These are phyloP conservation scores for Penicillium mononematosum DNA, from an alignment of 495 filamentous ascomycete genomes.

Conservation along the genomic window DNA sequence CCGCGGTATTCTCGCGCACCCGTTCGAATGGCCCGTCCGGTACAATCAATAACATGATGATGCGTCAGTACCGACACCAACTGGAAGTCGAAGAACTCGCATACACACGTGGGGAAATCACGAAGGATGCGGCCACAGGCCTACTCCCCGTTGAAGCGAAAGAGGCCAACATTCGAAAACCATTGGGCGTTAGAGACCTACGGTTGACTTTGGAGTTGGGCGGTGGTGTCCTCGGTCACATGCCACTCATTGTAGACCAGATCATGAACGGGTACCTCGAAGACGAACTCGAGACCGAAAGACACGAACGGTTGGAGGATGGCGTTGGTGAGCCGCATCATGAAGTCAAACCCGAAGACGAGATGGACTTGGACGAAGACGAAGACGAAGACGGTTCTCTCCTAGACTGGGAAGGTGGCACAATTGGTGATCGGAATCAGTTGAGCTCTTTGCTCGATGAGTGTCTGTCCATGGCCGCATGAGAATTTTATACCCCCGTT, in stretches of 20 bases:
- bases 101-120: conserved; percentile 64
- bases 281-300: conserved; percentile 65
- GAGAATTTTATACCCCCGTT: conserved; percentile 23
- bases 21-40: conserved; percentile 75
- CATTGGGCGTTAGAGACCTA: conserved; percentile 76
- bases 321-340: conserved; percentile 26
- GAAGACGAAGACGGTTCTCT: conserved; percentile 30
- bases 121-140: conserved; percentile 60
- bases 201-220: conserved; percentile 71
- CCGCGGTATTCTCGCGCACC: conserved; percentile 73
- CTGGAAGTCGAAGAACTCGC: conserved; percentile 70
- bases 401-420: conserved; percentile 74
- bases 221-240: conserved; percentile 69
- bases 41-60: conserved; percentile 70
- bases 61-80: conserved; percentile 69
- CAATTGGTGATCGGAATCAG: conserved; percentile 55
- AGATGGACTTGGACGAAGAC: conserved; percentile 65
- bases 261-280: conserved; percentile 73
- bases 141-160: conserved; percentile 74
- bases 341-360: conserved; percentile 47
- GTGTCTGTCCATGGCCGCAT: conserved; percentile 51
- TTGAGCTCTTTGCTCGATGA: conserved; percentile 71
- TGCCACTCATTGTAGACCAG: conserved; percentile 69
- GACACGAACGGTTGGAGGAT: conserved; percentile 48
- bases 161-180: conserved; percentile 61